Percentiles rank a stretch among this genome's conserved stretches.
Evolutionary conservation across 768 basidiomycete species (phyloP).

Genomic region (Kwoniella heveanensis): DNA sequence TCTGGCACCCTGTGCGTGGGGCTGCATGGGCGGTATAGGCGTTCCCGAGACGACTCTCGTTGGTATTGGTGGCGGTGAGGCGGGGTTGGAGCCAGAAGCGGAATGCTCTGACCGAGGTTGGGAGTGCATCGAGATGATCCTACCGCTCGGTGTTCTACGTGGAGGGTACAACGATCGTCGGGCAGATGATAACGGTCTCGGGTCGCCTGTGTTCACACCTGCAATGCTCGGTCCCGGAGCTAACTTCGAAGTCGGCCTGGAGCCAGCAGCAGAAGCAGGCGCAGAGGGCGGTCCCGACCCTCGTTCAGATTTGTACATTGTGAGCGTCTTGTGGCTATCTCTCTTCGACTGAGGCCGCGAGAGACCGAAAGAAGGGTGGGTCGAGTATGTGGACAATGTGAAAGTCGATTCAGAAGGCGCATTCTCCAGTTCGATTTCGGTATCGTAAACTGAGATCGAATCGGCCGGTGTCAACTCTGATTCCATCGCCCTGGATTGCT

Average conservation of each 20-base stretch:
- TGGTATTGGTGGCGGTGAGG: background rate
- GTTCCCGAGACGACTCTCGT: background rate
- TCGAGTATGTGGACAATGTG: constrained; percentile 6
- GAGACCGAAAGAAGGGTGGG: constrained; percentile 10
- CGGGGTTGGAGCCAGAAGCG: background rate
- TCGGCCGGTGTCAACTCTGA: constrained; percentile 7
- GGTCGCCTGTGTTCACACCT: background rate
- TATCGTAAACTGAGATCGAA: background rate
- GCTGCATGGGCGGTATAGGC: background rate
- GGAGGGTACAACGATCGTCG: background rate
- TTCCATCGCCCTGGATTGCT: constrained; percentile 6
- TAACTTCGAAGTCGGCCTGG: background rate
- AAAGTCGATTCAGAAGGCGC: constrained; percentile 5
- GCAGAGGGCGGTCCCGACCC: background rate
- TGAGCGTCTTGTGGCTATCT: constrained; percentile 5
- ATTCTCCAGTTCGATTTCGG: background rate
- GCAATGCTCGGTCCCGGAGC: background rate
- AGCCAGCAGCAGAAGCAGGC: constrained; percentile 1
- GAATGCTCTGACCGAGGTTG: background rate
- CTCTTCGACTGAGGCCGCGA: constrained; percentile 12
- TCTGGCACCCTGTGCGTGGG: background rate
- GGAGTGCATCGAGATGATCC: background rate
- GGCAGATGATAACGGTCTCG: background rate
- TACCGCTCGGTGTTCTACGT: background rate
- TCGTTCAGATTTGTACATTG: constrained; percentile 7